Evolutionary conservation across 1,139 yeast species (phyloP).

Genomic region (Yamadazyma aaseri): DNA sequence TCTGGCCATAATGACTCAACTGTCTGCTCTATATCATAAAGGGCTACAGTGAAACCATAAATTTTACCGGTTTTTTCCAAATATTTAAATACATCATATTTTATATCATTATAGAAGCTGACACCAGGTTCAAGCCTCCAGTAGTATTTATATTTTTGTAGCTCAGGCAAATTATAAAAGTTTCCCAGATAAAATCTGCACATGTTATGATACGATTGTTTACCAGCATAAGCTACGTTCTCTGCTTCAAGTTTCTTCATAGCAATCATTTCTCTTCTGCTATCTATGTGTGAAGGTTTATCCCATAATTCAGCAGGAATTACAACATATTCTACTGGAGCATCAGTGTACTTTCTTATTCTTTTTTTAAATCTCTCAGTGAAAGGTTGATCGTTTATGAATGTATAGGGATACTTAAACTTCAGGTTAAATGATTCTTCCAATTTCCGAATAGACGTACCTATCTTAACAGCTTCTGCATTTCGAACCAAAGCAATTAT

Average conservation of each 20-base stretch:
- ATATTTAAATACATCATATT: slow-evolving; percentile 76
- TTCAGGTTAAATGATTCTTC: slow-evolving; percentile 66
- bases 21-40: slow-evolving; percentile 69
- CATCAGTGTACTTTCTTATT: slow-evolving; percentile 41
- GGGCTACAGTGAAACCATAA: slow-evolving; percentile 67
- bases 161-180: slow-evolving; percentile 61
- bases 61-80: slow-evolving; percentile 62
- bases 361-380: slow-evolving; percentile 50
- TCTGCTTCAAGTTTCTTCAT: slow-evolving; percentile 40
- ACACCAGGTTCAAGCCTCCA: slow-evolving; percentile 86
- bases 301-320: slow-evolving; percentile 63
- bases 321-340: slow-evolving; percentile 57
- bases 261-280: slow-evolving; percentile 34
- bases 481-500: slow-evolving; percentile 70
- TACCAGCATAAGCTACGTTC: slow-evolving; percentile 61
- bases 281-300: slow-evolving; percentile 59
- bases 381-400: slow-evolving; percentile 70
- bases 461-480: slow-evolving; percentile 50
- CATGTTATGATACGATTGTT: slow-evolving; percentile 74
- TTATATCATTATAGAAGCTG: slow-evolving; percentile 60
- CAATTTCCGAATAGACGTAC: slow-evolving; percentile 53
- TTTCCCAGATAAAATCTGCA: slow-evolving; percentile 59
- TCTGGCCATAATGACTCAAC: slow-evolving; percentile 67
- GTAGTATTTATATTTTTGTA: slow-evolving; percentile 53
- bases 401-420: slow-evolving; percentile 78